Evolutionary conservation across 495 filamentous ascomycete species (phyloP), one percentile per base, ranked within the genome.

Genomic region (Diplogelasinospora grovesii): DNA sequence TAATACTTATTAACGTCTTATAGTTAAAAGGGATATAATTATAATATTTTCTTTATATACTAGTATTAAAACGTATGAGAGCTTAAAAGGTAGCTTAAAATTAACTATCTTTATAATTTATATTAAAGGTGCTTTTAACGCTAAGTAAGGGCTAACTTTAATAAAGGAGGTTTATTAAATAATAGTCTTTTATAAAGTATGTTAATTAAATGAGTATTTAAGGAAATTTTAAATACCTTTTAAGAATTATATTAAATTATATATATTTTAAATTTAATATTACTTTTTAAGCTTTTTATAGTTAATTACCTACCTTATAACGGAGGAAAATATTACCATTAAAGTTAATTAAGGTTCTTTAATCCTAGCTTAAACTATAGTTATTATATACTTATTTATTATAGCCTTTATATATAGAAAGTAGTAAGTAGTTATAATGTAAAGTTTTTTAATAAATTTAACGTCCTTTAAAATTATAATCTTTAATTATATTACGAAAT

Each of bases 141-240:
- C 64, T 0, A 56, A 46, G 31, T 72, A 66, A 3, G 76, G 73
- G 0, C 76, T 73, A 7, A 80, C 53, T 46, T 80, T 75, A 23
- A 80, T 25, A 4, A 78, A 24, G 5, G 65, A 36, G 19, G n/a
- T n/a, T n/a, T n/a, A n/a, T n/a, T 39, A 24, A 1, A 52, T 7
- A 21, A 5, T 21, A 29, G 48, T 45, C 43, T 48, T 19, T 25
- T 36, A 5, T 5, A 32, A 15, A 32, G 25, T n/a, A n/a, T n/a
- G 25, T 27, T 27, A 16, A n/a, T n/a, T 36, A 3, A 21, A 8
- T 8, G 10, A 36, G 15, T 21, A 21, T 22, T 11, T 27, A 8
- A 43, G 22, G 5, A 35, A 21, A 1, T 18, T 10, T 10, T 22
- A 5, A 45, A 70, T 36, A 13, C 61, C 61, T 5, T 60, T 38